These are phyloP conservation scores for Scedosporium minutisporum DNA, from an alignment of 2,329 filamentous ascomycete genomes.

Conservation along the genomic window DNA sequence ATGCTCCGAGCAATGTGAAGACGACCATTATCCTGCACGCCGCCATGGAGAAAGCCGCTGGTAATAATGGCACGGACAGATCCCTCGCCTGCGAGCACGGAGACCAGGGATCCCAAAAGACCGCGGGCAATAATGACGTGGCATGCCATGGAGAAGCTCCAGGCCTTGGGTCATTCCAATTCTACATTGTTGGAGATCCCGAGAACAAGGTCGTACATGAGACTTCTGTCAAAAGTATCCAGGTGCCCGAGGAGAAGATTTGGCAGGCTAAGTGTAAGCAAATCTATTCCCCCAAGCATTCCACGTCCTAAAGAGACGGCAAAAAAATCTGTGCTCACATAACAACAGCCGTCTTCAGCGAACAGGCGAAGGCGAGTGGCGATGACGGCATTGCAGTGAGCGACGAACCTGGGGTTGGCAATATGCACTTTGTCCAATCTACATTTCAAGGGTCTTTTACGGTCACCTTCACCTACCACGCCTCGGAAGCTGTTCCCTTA, in stretches of 20 bases:
- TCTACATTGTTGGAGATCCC: conserved; percentile 42
- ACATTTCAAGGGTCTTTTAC: conserved; percentile 83
- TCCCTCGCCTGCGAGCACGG: too few relatives aligned
- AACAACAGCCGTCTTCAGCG: conserved; percentile 40
- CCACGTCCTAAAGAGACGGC: too few relatives aligned
- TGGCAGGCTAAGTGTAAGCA: conserved; percentile 63
- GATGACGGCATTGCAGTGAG: conserved; percentile 45
- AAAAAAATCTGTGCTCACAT: neutral
- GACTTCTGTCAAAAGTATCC: conserved; percentile 65
- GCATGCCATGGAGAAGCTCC: too few relatives aligned
- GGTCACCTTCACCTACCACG: conserved; percentile 10
- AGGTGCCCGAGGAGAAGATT: conserved; percentile 55
- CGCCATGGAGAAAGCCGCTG: too few relatives aligned
- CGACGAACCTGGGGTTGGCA: conserved; percentile 61
- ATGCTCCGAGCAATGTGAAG: conserved; percentile 46
- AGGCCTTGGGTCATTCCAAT: too few relatives aligned
- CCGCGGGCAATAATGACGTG: too few relatives aligned
- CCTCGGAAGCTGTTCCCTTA: neutral
- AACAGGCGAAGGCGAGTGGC: conserved; percentile 41
- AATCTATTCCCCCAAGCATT: too few relatives aligned
- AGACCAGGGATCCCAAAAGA: too few relatives aligned
- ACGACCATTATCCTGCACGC: too few relatives aligned
- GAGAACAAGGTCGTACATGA: conserved; percentile 56
- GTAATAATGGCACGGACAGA: too few relatives aligned
- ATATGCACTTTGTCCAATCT: conserved; percentile 83